These are phyloP conservation scores for Tricholoma flavovirens DNA, from an alignment of 768 basidiomycete species.

Conservation along the genomic window DNA sequence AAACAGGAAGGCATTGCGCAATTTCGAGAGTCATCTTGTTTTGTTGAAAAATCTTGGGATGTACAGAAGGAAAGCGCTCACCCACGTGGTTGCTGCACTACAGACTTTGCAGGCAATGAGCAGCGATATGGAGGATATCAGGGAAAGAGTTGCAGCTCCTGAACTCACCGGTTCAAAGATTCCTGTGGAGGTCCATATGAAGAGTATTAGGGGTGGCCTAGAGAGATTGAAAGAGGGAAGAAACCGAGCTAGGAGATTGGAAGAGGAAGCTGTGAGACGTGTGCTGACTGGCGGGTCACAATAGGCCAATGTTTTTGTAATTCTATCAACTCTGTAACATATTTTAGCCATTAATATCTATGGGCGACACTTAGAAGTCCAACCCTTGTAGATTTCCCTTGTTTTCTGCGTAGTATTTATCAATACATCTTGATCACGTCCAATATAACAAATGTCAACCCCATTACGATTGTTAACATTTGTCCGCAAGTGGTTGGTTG, in stretches of 20 bases:
- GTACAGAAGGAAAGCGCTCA: conserved; percentile 57
- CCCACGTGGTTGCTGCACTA: conserved; percentile 61
- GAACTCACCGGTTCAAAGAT: conserved; percentile 53
- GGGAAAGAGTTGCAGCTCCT: conserved; percentile 67
- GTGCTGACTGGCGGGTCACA: conserved; percentile 18
- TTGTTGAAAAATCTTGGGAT: conserved; percentile 49
- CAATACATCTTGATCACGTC: neutral
- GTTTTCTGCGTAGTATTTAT: neutral
- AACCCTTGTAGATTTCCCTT: neutral
- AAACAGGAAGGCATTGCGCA: conserved; percentile 44
- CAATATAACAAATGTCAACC: neutral
- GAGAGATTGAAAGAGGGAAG: conserved; percentile 58
- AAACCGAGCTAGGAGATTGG: conserved; percentile 40
- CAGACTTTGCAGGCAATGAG: conserved; percentile 58
- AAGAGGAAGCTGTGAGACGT: conserved; percentile 34
- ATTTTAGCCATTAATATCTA: neutral
- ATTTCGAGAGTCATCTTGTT: conserved; percentile 43
- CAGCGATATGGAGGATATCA: conserved; percentile 71
- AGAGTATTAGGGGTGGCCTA: conserved; percentile 60
- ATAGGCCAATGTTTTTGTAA: neutral
- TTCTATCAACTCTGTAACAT: neutral
- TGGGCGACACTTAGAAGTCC: neutral
- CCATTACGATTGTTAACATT: neutral
- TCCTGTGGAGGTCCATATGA: conserved; percentile 71
- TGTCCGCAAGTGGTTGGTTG: neutral